phyloP scores from a whole-genome alignment of 805 yeast species.

The Barnettozyma californica region DNA sequence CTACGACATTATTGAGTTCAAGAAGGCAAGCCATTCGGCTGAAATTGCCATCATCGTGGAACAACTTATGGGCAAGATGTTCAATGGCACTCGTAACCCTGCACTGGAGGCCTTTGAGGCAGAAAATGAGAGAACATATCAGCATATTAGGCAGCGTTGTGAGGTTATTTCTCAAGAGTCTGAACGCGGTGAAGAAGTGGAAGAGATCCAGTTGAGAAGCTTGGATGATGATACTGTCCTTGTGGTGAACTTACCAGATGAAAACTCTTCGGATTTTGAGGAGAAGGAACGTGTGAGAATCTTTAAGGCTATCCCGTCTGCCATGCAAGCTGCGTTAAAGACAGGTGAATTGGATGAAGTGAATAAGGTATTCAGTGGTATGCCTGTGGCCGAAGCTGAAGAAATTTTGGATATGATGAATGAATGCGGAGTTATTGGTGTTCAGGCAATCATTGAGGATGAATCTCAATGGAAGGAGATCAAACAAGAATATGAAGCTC shows the following conservation, averaged over 20 bases:
- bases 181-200: constrained; percentile 43
- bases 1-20: constrained; percentile 34
- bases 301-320: constrained; percentile 52
- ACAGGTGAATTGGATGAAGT: constrained; percentile 70
- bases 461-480: constrained; percentile 62
- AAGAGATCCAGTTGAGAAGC: constrained; percentile 80
- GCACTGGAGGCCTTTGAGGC: constrained; percentile 65
- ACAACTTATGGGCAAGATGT: constrained; percentile 61
- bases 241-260: constrained; percentile 62
- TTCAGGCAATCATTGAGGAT: constrained; percentile 69
- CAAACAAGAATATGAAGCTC: constrained; percentile 37
- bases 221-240: constrained; percentile 80
- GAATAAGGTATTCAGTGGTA: constrained; percentile 71
- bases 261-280: constrained; percentile 40
- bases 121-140: constrained; percentile 69
- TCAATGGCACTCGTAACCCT: constrained; percentile 38
- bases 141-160: constrained; percentile 75
- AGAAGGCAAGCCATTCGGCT: constrained; percentile 29
- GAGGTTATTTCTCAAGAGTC: constrained; percentile 55
- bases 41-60: constrained; percentile 45
- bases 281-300: constrained; percentile 42
- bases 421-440: constrained; percentile 77
- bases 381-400: constrained; percentile 79
- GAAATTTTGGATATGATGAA: constrained; percentile 65
- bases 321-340: constrained; percentile 71